Conservation (phyloP, 192 early-diverging fungal genomes). For the Backusella sp. region DNA sequence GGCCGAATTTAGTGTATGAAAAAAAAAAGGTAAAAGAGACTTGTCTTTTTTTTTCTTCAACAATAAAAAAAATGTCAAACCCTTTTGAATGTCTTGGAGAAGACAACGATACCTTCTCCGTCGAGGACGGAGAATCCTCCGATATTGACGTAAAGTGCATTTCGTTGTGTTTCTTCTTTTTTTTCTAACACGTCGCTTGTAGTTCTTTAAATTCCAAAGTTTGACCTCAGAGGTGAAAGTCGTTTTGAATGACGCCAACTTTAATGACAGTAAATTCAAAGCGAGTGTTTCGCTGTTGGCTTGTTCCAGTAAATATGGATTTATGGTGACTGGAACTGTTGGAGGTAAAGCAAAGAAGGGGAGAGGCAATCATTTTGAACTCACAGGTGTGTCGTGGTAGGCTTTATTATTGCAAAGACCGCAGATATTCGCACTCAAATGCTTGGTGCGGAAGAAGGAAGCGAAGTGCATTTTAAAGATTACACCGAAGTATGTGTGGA, state of each 20-base stretch:
- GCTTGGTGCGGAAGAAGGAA: neutral
- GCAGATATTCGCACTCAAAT: neutral
- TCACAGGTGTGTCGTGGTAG: neutral
- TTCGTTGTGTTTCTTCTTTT: neutral
- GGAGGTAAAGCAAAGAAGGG: neutral
- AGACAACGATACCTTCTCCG: neutral
- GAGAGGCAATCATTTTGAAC: too few species aligned
- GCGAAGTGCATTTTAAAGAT: neutral
- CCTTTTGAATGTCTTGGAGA: neutral
- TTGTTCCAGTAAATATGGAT: neutral
- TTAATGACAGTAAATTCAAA: neutral
- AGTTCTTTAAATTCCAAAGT: neutral
- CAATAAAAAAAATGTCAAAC: neutral
- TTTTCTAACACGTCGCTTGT: neutral
- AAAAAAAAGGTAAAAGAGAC: neutral
- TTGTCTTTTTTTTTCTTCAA: neutral
- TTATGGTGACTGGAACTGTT: neutral
- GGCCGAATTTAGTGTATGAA: neutral
- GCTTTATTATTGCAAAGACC: neutral
- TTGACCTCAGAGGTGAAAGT: neutral
- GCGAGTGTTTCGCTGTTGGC: neutral
- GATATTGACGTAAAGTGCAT: neutral
- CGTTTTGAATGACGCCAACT: neutral
- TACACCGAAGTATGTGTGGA: neutral
- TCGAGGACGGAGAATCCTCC: neutral